A percentile compares a stretch with the other conserved stretches of the same genome.
Evolutionary conservation across 2,329 filamentous ascomycete species (phyloP).

Genomic region (Calonectria pteridis): DNA sequence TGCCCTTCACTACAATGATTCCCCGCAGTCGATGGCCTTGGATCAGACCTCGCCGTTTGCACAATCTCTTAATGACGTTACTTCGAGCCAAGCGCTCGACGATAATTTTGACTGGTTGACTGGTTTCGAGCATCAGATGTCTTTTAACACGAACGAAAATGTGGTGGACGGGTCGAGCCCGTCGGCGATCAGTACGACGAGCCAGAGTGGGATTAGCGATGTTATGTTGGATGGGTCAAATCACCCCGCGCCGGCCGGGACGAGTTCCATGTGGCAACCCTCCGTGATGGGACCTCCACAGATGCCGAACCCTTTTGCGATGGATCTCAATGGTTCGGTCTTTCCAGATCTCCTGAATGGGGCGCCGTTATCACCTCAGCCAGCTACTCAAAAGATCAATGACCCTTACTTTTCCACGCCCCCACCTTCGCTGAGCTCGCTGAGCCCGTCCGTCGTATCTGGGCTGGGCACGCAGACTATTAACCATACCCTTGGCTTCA

Average conservation of each 20-base stretch:
- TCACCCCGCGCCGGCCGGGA: conserved; percentile 66
- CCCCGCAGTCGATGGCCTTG: conserved; percentile 74
- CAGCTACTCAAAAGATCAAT: conserved; percentile 75
- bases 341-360: conserved; percentile 83
- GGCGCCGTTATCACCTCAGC: conserved; percentile 82
- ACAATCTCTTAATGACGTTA: conserved; percentile 68
- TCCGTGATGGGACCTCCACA: conserved; percentile 77
- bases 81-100: conserved; percentile 72
- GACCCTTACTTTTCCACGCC: conserved; percentile 86
- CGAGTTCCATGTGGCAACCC: conserved; percentile 76
- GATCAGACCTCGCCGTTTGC: conserved; percentile 73
- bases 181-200: conserved; percentile 94
- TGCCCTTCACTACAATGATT: conserved; percentile 86
- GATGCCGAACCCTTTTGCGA: conserved; percentile 76
- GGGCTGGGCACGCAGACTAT: conserved; percentile 72
- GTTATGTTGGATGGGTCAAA: conserved; percentile 88
- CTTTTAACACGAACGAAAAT: conserved; percentile 78
- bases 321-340: conserved; percentile 80
- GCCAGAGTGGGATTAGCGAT: conserved; percentile 91
- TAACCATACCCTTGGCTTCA: conserved; percentile 75
- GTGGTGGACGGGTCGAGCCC: conserved; percentile 94
- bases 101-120: conserved; percentile 86
- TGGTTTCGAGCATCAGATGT: conserved; percentile 83
- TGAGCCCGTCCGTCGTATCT: conserved; percentile 79
- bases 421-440: conserved; percentile 77